These are phyloP conservation scores for Vaucheria bursata DNA, from an alignment of 352 stramenopile genomes.

Conservation along the genomic window DNA sequence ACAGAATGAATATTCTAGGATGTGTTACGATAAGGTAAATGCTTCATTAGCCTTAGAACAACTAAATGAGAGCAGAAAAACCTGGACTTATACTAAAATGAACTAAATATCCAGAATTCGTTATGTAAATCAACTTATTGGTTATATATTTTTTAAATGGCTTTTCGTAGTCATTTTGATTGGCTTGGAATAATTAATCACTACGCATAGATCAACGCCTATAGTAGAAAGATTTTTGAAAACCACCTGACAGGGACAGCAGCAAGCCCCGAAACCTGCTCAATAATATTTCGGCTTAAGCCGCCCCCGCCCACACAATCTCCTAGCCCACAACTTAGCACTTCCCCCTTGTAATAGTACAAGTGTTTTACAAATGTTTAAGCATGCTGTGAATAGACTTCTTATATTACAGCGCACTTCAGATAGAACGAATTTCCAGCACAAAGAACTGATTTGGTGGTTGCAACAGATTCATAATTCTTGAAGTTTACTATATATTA, in stretches of 20 bases:
- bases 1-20: too few species aligned
- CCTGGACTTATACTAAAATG: not conserved
- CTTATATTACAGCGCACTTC: not conserved
- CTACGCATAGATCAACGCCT: too few species aligned
- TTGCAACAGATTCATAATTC: too few species aligned
- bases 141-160: not conserved
- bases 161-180: not conserved
- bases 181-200: too few species aligned
- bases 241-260: not conserved
- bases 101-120: not conserved
- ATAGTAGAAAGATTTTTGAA: too few species aligned
- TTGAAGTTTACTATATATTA: too few species aligned
- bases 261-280: not conserved
- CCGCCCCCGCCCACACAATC: constrained; percentile 19
- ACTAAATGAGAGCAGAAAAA: not conserved
- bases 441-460: too few species aligned
- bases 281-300: not conserved
- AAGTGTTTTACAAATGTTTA: not conserved
- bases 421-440: not conserved
- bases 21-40: too few species aligned
- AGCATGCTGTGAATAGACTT: not conserved
- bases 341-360: not conserved
- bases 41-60: too few species aligned
- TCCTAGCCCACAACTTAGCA: constrained; percentile 34
- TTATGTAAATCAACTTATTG: not conserved